phyloP scores from a whole-genome alignment of 2,329 filamentous ascomycete species.

The Talaromyces sp. region DNA sequence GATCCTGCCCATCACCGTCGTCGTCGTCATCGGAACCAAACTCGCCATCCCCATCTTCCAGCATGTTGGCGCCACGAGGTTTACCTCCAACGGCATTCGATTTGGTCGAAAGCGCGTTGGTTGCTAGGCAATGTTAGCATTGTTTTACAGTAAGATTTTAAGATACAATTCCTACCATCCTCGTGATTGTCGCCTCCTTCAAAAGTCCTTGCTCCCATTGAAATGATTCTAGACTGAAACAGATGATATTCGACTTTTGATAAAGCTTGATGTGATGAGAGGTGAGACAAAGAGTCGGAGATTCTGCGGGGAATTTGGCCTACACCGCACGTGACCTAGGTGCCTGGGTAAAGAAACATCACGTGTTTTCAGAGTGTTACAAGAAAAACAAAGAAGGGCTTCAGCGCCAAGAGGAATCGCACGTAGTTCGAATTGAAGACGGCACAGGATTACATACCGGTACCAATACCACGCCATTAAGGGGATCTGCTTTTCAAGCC shows the following conservation, averaged over 20 bases:
- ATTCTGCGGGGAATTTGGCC: not conserved
- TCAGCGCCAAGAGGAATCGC: too few species aligned
- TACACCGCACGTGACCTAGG: not conserved
- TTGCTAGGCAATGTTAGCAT: not conserved
- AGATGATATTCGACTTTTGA: not conserved
- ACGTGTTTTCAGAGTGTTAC: too few species aligned
- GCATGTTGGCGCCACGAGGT: constrained; percentile 41
- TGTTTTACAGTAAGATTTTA: not conserved
- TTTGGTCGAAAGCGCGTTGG: constrained; percentile 20
- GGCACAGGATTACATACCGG: too few species aligned
- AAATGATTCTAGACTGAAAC: not conserved
- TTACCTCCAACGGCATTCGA: constrained; percentile 37
- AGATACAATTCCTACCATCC: constrained; percentile 6
- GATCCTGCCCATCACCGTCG: constrained; percentile 23
- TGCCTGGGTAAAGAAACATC: not conserved
- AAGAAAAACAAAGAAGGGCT: too few species aligned
- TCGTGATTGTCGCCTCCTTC: constrained; percentile 16
- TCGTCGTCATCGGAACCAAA: constrained; percentile 34
- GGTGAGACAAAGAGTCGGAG: not conserved
- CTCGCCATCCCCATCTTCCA: constrained; percentile 45
- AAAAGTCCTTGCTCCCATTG: constrained; percentile 17
- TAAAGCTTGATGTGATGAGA: not conserved
- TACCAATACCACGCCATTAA: too few species aligned
- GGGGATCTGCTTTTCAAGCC: too few species aligned
- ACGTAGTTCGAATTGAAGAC: too few species aligned